Percentiles rank a stretch among this genome's conserved stretches.
Conservation (phyloP, 2,329 filamentous ascomycete genomes). For the Cordyceps fumosorosea region DNA sequence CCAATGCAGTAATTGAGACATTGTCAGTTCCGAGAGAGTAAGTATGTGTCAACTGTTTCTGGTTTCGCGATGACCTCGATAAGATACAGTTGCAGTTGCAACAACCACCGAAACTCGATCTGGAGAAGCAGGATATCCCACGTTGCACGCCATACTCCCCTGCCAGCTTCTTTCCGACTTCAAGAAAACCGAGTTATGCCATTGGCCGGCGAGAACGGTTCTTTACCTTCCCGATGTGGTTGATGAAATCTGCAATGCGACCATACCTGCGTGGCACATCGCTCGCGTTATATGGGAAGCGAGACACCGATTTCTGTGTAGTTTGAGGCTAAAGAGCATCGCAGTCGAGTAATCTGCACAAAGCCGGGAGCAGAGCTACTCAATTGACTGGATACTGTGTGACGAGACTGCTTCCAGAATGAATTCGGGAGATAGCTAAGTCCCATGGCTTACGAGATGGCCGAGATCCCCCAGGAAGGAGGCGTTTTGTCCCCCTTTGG, state of each 20-base stretch:
- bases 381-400: neutral
- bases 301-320: neutral
- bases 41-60: neutral
- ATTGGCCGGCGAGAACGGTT: neutral
- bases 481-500: too few species aligned
- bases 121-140: neutral
- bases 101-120: neutral
- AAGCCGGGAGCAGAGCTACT: neutral
- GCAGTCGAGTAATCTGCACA: neutral
- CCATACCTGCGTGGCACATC: neutral
- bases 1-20: neutral
- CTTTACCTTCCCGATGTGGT: conserved; percentile 11
- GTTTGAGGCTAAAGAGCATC: neutral
- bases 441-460: neutral
- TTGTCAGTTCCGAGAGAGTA: neutral
- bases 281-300: neutral
- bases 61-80: neutral
- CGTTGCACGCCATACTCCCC: neutral
- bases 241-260: conserved; percentile 11
- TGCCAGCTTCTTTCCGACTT: neutral
- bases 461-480: neutral
- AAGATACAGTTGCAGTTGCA: neutral
- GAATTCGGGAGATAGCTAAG: neutral
- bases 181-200: neutral
- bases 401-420: neutral